Conservation (phyloP, 495 filamentous ascomycete genomes). For the Aspergillus homomorphus region DNA sequence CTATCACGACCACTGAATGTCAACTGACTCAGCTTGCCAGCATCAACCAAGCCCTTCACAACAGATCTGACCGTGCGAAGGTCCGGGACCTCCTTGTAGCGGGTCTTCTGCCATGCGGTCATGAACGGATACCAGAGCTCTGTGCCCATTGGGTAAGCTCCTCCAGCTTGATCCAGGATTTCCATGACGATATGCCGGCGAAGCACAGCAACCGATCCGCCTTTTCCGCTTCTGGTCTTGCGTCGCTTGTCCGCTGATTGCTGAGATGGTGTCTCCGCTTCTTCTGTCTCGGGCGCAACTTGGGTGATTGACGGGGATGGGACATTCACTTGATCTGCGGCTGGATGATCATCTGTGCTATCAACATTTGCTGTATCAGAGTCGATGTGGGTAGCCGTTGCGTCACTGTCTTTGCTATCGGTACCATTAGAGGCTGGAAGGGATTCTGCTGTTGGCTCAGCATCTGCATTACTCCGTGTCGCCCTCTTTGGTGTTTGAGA, state of each 20-base stretch:
- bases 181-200: slow-evolving; percentile 65
- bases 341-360: background rate
- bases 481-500: background rate
- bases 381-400: background rate
- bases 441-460: background rate
- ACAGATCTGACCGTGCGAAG: slow-evolving; percentile 49
- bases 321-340: background rate
- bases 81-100: slow-evolving; percentile 46
- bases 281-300: background rate
- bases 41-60: slow-evolving; percentile 59
- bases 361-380: background rate
- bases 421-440: background rate
- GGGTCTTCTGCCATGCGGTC: slow-evolving; percentile 55
- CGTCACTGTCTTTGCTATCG: background rate
- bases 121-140: slow-evolving; percentile 71
- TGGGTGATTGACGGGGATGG: background rate
- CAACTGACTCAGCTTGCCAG: slow-evolving; percentile 55
- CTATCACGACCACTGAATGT: slow-evolving; percentile 59
- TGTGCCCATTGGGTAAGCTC: slow-evolving; percentile 70
- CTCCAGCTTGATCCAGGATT: slow-evolving; percentile 63
- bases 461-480: background rate
- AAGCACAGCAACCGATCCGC: slow-evolving; percentile 46
- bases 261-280: background rate
- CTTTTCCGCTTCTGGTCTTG: slow-evolving; percentile 20
- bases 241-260: slow-evolving; percentile 1